Percentiles rank a stretch among this genome's conserved stretches.
Evolutionary conservation across 2,329 filamentous ascomycete genomes (phyloP).

Genomic region (Ascochyta clinopodiicola): DNA sequence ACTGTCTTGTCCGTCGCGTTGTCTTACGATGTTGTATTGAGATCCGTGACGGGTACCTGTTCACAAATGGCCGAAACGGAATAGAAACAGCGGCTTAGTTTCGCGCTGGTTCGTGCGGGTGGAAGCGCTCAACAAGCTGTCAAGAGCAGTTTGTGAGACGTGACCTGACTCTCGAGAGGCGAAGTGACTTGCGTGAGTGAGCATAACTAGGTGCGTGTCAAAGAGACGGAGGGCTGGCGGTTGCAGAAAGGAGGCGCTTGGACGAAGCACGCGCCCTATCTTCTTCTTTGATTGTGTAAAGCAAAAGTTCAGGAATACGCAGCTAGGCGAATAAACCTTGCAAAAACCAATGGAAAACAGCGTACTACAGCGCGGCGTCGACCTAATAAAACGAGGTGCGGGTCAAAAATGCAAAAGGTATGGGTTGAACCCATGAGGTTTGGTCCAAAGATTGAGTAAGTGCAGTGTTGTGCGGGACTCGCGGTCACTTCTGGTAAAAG

Average conservation of each 20-base stretch:
- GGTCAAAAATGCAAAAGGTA: slow-evolving; percentile 37
- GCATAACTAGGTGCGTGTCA: neutral
- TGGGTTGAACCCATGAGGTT: slow-evolving; percentile 52
- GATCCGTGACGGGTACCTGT: neutral
- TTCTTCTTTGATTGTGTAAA: neutral
- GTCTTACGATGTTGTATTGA: neutral
- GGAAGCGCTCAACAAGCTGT: neutral
- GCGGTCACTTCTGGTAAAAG: slow-evolving; percentile 83
- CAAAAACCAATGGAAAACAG: neutral
- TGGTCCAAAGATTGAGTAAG: slow-evolving; percentile 65
- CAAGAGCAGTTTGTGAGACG: neutral
- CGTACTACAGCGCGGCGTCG: neutral
- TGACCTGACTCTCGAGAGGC: neutral
- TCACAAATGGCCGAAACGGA: neutral
- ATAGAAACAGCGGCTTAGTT: slow-evolving; percentile 3
- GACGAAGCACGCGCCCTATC: slow-evolving; percentile 10
- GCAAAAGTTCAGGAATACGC: slow-evolving; percentile 5
- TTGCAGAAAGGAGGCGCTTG: neutral
- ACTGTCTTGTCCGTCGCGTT: no score
- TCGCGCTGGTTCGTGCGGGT: neutral
- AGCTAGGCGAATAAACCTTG: neutral
- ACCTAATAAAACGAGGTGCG: neutral
- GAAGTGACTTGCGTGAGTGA: no score
- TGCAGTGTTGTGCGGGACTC: slow-evolving; percentile 66
- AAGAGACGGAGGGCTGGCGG: neutral